Evolutionary conservation across 331 rosid species (phyloP), one percentile per base, ranked within the genome.

Genomic region (Stylosanthes scabra): DNA sequence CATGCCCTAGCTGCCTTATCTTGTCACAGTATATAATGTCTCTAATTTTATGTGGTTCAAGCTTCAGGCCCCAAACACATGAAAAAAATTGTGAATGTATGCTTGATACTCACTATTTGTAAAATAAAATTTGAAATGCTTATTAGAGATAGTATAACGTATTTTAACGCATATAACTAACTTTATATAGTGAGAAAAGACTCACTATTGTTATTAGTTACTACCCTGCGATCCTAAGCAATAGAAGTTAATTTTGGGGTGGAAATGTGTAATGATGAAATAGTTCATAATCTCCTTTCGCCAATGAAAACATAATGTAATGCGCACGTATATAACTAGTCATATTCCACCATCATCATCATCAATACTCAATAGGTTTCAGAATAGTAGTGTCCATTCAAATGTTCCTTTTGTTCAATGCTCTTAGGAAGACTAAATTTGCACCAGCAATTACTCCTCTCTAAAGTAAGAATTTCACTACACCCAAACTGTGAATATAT

Each of bases 291-390:
- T 54, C 6, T 51, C 12, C 13, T 11, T 9, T 31, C 5, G 16
- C 20, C 44, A 59, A 59, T 59, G 44, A 59, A 44, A 55, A 16
- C 5, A 60, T 8, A 60, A 60, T 34, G 65, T 31, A 12, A 60
- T 60, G 41, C 45, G 45, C 46, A 60, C 12, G 46, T 31, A 34
- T 60, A 7, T 44, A 60, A 11, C 6, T 34, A 59, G 64, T 59
- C 46, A 60, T 31, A 5, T 31, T 59, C 67, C 67, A 62, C 45
- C 29, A 6, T 39, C 67, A 62, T 51, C 54, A 11, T 42, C 9
- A 49, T 49, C 15, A 51, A n/a, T n/a, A n/a, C n/a, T 57, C 25
- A n/a, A 9, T 51, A 51, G 58, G 15, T 4, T 51, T 51, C 16
- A 51, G 25, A 51, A 51, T 5, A 51, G 39, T 3, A 51, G 14